phyloP scores from a whole-genome alignment of 192 early-diverging fungal species.

The Coemansia sp. region DNA sequence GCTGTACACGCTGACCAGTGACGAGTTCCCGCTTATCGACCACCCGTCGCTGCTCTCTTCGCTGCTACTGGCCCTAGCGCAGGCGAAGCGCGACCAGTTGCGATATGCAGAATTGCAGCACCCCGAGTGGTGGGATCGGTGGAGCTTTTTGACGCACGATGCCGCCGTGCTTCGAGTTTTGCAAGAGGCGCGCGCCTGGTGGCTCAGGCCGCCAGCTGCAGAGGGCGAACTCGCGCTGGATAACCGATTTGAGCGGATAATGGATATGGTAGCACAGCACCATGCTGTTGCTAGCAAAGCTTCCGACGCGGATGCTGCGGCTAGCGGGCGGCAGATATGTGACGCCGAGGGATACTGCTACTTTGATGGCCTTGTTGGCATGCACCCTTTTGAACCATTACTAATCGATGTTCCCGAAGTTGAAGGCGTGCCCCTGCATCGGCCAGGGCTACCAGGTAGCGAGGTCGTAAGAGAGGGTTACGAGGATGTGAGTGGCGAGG shows the following conservation, averaged over 20 bases:
- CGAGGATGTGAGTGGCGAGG: neutral
- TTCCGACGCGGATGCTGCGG: neutral
- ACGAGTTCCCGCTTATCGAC: conserved; percentile 70
- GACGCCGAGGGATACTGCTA: conserved; percentile 26
- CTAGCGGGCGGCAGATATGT: conserved; percentile 11
- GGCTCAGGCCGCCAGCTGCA: conserved; percentile 25
- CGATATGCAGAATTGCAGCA: conserved; percentile 51
- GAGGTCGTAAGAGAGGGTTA: conserved; percentile 9
- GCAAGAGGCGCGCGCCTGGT: conserved; percentile 50
- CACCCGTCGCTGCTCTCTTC: conserved; percentile 48
- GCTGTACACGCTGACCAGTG: conserved; percentile 69
- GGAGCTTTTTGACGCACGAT: conserved; percentile 48
- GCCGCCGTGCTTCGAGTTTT: conserved; percentile 45
- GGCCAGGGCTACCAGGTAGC: conserved; percentile 24
- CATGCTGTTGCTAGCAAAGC: conserved; percentile 9
- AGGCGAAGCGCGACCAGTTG: conserved; percentile 40
- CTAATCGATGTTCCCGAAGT: conserved; percentile 18
- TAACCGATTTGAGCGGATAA: conserved; percentile 32
- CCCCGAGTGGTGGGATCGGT: conserved; percentile 52
- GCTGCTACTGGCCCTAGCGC: conserved; percentile 44
- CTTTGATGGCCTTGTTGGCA: conserved; percentile 31
- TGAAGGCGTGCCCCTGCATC: conserved; percentile 27
- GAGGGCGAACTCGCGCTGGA: conserved; percentile 21
- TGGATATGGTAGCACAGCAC: conserved; percentile 29
- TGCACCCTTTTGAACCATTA: conserved; percentile 32